Conservation (phyloP, 2,329 filamentous ascomycete species). For the Aureobasidium namibiae region DNA sequence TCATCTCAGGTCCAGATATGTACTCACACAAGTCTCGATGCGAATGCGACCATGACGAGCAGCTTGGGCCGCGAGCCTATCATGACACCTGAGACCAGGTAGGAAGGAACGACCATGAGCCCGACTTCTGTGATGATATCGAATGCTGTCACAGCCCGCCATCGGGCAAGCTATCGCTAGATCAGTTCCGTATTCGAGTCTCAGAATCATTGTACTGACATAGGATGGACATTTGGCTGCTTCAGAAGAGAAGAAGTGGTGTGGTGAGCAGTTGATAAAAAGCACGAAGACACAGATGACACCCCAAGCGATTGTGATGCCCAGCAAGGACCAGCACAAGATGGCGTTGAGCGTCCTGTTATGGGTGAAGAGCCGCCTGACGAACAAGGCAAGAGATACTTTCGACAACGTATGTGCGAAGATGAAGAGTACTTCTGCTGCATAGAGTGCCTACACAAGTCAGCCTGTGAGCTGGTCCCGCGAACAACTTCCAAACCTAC, state of each 20-base stretch:
- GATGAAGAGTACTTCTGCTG: conserved; percentile 1
- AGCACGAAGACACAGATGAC: neutral
- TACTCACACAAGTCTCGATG: conserved; percentile 7
- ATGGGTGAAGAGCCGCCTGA: conserved; percentile 13
- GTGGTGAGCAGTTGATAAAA: neutral
- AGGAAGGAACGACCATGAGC: conserved; percentile 3
- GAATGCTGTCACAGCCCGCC: conserved; percentile 7
- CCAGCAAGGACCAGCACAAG: neutral
- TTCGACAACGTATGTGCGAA: conserved; percentile 5
- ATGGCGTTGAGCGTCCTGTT: neutral
- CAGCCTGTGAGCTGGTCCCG: neutral
- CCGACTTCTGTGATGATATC: conserved; percentile 13
- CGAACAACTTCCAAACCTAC: neutral
- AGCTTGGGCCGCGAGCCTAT: conserved; percentile 1
- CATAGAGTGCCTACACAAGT: neutral
- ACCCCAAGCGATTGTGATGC: neutral
- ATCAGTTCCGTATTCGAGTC: neutral
- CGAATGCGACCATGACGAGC: conserved; percentile 5
- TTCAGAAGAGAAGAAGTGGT: neutral
- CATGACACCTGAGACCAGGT: conserved; percentile 3
- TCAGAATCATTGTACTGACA: neutral
- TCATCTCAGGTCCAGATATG: neutral
- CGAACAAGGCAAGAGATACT: conserved; percentile 13
- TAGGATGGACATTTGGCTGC: neutral
- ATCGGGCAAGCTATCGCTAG: neutral